Percentiles rank a stretch among this genome's conserved stretches.
Evolutionary conservation across 305 asterid species (phyloP).

Genomic region (Fraxinus albicans): DNA sequence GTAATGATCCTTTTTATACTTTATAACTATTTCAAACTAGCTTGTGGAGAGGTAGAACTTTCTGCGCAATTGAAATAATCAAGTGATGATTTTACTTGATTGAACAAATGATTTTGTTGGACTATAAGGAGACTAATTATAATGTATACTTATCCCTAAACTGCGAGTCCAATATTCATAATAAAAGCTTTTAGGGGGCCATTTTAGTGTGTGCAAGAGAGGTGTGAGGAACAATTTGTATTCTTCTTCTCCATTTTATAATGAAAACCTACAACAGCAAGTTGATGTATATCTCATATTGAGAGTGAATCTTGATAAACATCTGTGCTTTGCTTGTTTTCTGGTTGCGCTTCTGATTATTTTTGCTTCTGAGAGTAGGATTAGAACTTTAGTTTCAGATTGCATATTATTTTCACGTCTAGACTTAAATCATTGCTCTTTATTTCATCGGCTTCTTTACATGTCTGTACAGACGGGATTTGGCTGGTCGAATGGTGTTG

Average conservation of each 20-base stretch:
- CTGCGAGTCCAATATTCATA: neutral
- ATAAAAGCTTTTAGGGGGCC: neutral
- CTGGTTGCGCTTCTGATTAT: neutral
- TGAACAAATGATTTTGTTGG: neutral
- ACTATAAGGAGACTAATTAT: neutral
- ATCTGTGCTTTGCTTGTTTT: neutral
- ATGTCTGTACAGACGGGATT: conserved; percentile 74
- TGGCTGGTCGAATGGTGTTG: conserved; percentile 96
- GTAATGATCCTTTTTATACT: neutral
- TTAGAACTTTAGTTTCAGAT: neutral
- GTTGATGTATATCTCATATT: neutral
- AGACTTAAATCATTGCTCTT: neutral
- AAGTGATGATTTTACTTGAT: neutral
- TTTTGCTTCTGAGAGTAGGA: neutral
- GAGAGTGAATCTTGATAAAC: neutral
- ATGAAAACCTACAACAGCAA: neutral
- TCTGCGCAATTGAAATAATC: neutral
- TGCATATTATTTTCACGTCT: neutral
- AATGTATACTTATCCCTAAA: neutral
- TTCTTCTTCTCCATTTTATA: neutral
- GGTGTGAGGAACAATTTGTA: neutral
- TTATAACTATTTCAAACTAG: neutral
- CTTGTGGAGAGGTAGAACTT: neutral
- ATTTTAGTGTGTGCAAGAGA: neutral
- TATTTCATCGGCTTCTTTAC: neutral